Base-by-base conservation (phyloP, 805 yeast species). In the Zygotorulaspora danielsina region DNA sequence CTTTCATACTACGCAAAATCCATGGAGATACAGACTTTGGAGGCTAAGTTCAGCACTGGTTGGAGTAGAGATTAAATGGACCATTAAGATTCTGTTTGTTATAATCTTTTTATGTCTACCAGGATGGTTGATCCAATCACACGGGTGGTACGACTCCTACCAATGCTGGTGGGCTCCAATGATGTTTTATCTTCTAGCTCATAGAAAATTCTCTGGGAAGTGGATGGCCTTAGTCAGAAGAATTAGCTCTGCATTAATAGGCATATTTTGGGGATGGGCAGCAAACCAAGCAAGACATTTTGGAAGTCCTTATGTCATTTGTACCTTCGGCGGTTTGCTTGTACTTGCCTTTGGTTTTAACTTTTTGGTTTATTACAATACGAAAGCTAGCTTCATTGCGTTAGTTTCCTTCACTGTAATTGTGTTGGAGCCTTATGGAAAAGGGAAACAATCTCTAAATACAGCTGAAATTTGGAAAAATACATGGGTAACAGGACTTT, bases 201-300 rank as follows among this genome's bases (percentile, higher is more conserved):
- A 72, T 45, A 70, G 74, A 19, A 64, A 70, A 42, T 65, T 63
- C 28, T 55, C 67, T 6, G 66, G 67, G 11, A 63, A 54, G 6
- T 58, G 78, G 63, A 41, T 38, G 11, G 55, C 59, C 18, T 24
- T 67, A 2, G 18, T 49, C 2, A 56, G 61, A n/a, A 55, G 76
- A 45, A 15, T 64, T 0, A 10, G 53, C 0, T 63, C 63, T 27
- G 65, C 70, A 42, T 34, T 71, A 6, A 19, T 62, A n/a, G 75
- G 74, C 2, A 59, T 66, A 8, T 65, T 72, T 42, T 70, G 73
- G 70, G 78, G 72, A 0, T 73, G 75, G 64, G 66, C 72, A 10
- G 69, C 72, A 0, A 59, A 56, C 40, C 64, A 67, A 19, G 57
- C 76, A 1, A 48, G 59, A 15, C 64, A 64, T 36, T 67, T 61